These are phyloP conservation scores for Syncephalis plumigaleata DNA, from an alignment of 371 early-diverging fungal genomes.

Conservation along the genomic window DNA sequence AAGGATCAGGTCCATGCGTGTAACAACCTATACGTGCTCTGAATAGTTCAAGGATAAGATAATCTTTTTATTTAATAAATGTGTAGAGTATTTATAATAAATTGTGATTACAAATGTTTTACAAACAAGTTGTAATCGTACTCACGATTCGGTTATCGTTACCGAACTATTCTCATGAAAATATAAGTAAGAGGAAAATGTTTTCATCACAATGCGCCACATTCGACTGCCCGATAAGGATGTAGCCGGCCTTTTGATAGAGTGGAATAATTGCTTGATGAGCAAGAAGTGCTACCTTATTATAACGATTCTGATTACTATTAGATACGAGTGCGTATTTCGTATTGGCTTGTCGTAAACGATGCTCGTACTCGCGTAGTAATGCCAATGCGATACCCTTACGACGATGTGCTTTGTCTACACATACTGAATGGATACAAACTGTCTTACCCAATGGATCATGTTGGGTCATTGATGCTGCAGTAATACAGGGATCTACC, in stretches of 20 bases:
- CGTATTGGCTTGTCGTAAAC: slow-evolving; percentile 5
- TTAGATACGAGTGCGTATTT: neutral
- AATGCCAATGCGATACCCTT: slow-evolving; percentile 33
- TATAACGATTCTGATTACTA: slow-evolving; percentile 12
- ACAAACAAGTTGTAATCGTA: too few species aligned
- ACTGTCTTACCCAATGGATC: slow-evolving; percentile 38
- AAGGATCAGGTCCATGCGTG: slow-evolving; percentile 29
- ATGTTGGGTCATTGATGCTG: slow-evolving; percentile 41
- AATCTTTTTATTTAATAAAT: too few species aligned
- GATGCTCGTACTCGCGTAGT: slow-evolving; percentile 23
- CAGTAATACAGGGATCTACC: slow-evolving; percentile 23
- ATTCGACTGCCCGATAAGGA: slow-evolving; percentile 23
- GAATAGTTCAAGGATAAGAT: too few species aligned
- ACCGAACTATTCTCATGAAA: too few species aligned
- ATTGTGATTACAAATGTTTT: too few species aligned
- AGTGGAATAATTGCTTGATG: slow-evolving; percentile 28
- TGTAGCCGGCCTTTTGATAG: slow-evolving; percentile 44
- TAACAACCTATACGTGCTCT: too few species aligned
- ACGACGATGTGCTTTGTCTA: slow-evolving; percentile 23
- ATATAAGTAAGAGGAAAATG: too few species aligned
- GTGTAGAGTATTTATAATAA: too few species aligned
- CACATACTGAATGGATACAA: slow-evolving; percentile 52
- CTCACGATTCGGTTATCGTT: too few species aligned
- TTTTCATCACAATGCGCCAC: too few species aligned
- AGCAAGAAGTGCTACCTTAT: slow-evolving; percentile 32